Evolutionary conservation across 1,284 basidiomycete species (phyloP), one percentile per base, ranked within the genome.

Genomic region (Xanthoconium separans): DNA sequence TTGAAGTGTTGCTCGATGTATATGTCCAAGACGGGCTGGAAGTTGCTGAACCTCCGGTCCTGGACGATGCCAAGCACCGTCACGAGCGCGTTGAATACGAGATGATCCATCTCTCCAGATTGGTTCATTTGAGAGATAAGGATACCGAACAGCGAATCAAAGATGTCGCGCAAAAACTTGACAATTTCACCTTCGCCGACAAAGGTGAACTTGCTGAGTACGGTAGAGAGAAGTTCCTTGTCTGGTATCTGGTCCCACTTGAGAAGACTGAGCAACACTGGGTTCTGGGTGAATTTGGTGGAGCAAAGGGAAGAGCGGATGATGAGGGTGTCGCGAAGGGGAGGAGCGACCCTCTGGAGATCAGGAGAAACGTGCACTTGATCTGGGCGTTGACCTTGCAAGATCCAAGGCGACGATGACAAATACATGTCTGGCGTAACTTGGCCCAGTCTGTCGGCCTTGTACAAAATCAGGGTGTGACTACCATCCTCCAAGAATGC

Each of bases 1-100:
- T 76, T 84, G 76, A 97, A 98, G 68, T 97, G 93, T 55, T 87
- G 79, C 63, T 93, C 87, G 63, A 98, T 94, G 71, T 98, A 99
- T 18, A 95, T 85, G 62, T 97, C 93, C 49, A 99, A 76, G 4
- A 96, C 94, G 1, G 93, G 88, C 60, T 91, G 87, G 76, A 98
- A 98, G 69, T 97, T 93, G 70, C 87, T 91, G 79, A 98, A 97
- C n/a, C 95, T 83, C 27, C 95, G 85, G 72, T 98, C 95, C 63
- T 94, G 90, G 15, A 94, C 87, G 59, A 98, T 95, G 2, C 89
- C 85, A 5, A 95, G 84, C 2, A 98, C 88, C 4, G 87, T 93
- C 51, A 98, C 91, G 15, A 99, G 80, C 2, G 91, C 90, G 62
- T 92, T 89, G 78, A 98, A 97, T 8, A 96, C 89, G 16, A 93